Conservation (phyloP, 164 flowering plant genomes). For the Vitis rupestris region DNA sequence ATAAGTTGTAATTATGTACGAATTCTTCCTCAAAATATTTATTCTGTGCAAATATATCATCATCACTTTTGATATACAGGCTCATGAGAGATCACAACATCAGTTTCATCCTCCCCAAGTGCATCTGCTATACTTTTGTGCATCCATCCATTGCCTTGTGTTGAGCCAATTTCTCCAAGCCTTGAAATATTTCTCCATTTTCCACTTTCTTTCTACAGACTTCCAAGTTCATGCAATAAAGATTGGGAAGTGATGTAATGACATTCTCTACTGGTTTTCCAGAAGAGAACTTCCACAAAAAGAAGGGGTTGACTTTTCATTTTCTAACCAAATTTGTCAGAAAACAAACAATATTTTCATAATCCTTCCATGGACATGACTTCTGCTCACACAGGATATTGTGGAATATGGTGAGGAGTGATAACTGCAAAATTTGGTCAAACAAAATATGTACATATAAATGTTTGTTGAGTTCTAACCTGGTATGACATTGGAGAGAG, state of each 20-base stretch:
- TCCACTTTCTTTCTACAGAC: slow-evolving; percentile 41
- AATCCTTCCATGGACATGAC: slow-evolving; percentile 57
- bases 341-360: slow-evolving; percentile 65
- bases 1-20: too few relatives aligned
- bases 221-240: slow-evolving; percentile 58
- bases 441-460: neutral
- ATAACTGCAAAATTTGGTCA: slow-evolving; percentile 59
- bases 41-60: too few relatives aligned
- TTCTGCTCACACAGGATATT: slow-evolving; percentile 82
- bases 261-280: slow-evolving; percentile 88
- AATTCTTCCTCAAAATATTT: too few relatives aligned
- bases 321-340: slow-evolving; percentile 63
- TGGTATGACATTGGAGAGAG: slow-evolving; percentile 95
- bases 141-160: slow-evolving; percentile 33
- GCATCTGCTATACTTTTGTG: slow-evolving; percentile 83
- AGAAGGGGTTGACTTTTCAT: slow-evolving; percentile 88
- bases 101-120: slow-evolving; percentile 96
- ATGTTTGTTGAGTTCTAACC: slow-evolving; percentile 35
- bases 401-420: slow-evolving; percentile 71
- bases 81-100: slow-evolving; percentile 42
- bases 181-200: slow-evolving; percentile 31
- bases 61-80: slow-evolving; percentile 38
- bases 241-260: slow-evolving; percentile 68
- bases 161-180: slow-evolving; percentile 37
- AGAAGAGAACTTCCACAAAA: slow-evolving; percentile 85